phyloP scores from a whole-genome alignment of 176 grass and related monocot genomes.

The barley (Hordeum vulgare) region DNA sequence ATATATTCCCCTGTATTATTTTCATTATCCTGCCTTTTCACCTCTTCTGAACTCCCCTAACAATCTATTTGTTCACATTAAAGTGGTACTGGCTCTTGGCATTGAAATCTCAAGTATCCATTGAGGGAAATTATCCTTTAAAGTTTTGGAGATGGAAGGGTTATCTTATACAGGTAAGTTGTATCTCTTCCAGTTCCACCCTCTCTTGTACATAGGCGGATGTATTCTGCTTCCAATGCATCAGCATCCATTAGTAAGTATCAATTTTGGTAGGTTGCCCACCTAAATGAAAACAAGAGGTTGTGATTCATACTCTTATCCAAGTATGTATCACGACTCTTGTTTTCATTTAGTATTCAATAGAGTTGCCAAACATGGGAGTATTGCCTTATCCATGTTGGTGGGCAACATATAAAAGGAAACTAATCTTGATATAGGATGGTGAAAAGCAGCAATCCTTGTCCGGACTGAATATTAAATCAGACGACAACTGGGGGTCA shows the following conservation, averaged over 20 bases:
- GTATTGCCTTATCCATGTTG: neutral
- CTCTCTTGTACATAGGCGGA: neutral
- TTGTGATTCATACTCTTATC: no score
- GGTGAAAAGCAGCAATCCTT: neutral
- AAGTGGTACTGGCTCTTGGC: slow-evolving; percentile 89
- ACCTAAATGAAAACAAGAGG: no score
- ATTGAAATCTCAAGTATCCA: slow-evolving; percentile 56
- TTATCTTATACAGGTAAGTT: slow-evolving; percentile 71
- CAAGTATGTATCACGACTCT: neutral
- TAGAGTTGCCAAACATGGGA: neutral
- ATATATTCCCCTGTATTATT: neutral
- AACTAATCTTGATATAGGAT: neutral
- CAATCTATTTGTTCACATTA: slow-evolving; percentile 39
- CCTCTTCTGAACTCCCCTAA: slow-evolving; percentile 11
- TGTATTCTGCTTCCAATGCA: neutral
- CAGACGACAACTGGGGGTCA: neutral
- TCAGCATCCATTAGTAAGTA: neutral
- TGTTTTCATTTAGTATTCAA: neutral
- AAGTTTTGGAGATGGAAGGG: slow-evolving; percentile 94
- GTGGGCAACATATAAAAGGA: neutral
- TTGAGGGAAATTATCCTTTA: slow-evolving; percentile 47
- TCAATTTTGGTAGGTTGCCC: neutral
- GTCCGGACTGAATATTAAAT: neutral
- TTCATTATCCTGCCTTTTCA: neutral
- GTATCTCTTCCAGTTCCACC: neutral